These are phyloP conservation scores for Ogataea trehaloabstinens DNA, from an alignment of 805 yeast genomes.

Conservation along the genomic window DNA sequence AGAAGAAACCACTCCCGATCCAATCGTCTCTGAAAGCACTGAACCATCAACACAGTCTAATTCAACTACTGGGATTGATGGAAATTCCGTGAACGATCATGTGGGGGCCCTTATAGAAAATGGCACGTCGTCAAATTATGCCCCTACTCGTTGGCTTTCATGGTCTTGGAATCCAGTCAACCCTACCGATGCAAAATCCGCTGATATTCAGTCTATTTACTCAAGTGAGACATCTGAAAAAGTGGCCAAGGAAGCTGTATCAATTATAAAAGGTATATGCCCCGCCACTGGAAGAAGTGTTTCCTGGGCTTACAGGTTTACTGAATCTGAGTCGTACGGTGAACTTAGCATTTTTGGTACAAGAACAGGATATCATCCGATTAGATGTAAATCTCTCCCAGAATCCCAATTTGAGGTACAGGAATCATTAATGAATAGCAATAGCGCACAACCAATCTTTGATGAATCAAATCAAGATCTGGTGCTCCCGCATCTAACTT, in stretches of 20 bases:
- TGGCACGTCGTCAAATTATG: background rate
- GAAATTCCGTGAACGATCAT: background rate
- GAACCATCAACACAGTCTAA: background rate
- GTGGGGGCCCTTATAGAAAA: background rate
- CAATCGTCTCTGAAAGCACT: background rate
- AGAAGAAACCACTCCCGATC: background rate
- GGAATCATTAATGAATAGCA: slow-evolving; percentile 16
- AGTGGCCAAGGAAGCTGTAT: slow-evolving; percentile 22
- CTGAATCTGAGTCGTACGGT: slow-evolving; percentile 13
- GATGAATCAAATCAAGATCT: background rate
- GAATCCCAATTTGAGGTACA: slow-evolving; percentile 27
- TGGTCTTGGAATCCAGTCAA: slow-evolving; percentile 16
- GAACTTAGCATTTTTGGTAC: slow-evolving; percentile 31
- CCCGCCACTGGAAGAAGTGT: slow-evolving; percentile 18
- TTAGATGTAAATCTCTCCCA: slow-evolving; percentile 24
- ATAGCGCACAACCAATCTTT: background rate
- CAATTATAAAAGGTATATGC: slow-evolving; percentile 22
- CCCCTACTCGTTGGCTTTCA: slow-evolving; percentile 12
- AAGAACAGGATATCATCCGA: slow-evolving; percentile 26
- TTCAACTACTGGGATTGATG: background rate
- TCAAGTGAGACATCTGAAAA: slow-evolving; percentile 20
- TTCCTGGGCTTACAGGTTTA: slow-evolving; percentile 30
- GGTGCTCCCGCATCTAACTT: slow-evolving; percentile 27
- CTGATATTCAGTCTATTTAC: slow-evolving; percentile 12
- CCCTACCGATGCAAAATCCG: background rate